Percentiles rank a stretch among this genome's conserved stretches.
Evolutionary conservation across 2,329 filamentous ascomycete genomes (phyloP).

Genomic region (Colletotrichum sp.): DNA sequence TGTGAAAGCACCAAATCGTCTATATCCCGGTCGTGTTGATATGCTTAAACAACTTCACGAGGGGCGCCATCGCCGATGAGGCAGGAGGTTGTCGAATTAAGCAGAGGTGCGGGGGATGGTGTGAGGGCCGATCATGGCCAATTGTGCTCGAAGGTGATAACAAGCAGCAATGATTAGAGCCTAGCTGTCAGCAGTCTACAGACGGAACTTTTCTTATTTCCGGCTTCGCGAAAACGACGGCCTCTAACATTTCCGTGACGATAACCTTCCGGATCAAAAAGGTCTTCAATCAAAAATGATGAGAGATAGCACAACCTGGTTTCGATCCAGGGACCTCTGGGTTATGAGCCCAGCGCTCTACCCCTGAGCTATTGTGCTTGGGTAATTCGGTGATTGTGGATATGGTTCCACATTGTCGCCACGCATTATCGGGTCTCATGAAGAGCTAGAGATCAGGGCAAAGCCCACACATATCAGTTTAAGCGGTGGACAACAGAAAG

Average conservation of each 20-base stretch:
- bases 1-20: background rate
- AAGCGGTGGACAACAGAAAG: background rate
- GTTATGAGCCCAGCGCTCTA: conserved; percentile 6
- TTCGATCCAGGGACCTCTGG: conserved; percentile 1
- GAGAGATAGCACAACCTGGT: background rate
- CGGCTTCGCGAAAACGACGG: background rate
- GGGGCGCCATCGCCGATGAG: background rate
- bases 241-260: background rate
- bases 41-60: background rate
- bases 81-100: background rate
- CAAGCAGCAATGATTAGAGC: background rate
- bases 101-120: background rate
- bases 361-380: background rate
- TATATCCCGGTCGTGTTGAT: background rate
- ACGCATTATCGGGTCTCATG: background rate
- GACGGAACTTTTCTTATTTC: background rate
- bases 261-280: background rate
- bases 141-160: background rate
- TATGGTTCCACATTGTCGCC: background rate
- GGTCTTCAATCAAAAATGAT: background rate
- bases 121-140: background rate
- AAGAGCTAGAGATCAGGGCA: background rate
- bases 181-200: background rate
- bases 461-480: background rate
- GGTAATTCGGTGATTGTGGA: background rate